Percentiles rank a stretch among this genome's conserved stretches.
Conservation (phyloP, 2,329 filamentous ascomycete species). For the Orbilia ellipsospora region DNA sequence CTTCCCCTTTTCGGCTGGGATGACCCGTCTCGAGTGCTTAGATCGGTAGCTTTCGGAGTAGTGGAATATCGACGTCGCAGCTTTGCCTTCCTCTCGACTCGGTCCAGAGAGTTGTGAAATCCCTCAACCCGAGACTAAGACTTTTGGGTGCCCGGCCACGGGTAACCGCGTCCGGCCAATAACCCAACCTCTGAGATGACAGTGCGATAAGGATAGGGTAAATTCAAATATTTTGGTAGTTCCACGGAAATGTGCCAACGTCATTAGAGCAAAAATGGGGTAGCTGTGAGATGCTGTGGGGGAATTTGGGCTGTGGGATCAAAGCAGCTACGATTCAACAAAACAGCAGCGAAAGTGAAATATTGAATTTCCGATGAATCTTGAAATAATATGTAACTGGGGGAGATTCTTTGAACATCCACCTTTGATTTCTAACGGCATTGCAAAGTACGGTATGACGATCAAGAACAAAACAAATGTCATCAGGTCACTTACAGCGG, state of each 20-base stretch:
- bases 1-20: slow-evolving; percentile 52
- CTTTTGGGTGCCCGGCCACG: slow-evolving; percentile 24
- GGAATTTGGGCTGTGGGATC: not conserved
- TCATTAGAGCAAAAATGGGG: slow-evolving; percentile 25
- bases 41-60: slow-evolving; percentile 54
- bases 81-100: slow-evolving; percentile 23
- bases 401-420: slow-evolving; percentile 20
- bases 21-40: slow-evolving; percentile 48
- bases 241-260: slow-evolving; percentile 25
- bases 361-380: not conserved
- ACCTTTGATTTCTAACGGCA: not conserved
- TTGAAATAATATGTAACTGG: slow-evolving; percentile 27
- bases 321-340: not conserved
- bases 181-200: slow-evolving; percentile 26
- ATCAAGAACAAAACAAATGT: too few species aligned
- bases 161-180: slow-evolving; percentile 46
- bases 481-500: slow-evolving; percentile 46
- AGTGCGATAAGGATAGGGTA: slow-evolving; percentile 48
- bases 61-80: slow-evolving; percentile 42
- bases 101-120: slow-evolving; percentile 41
- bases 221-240: slow-evolving; percentile 32
- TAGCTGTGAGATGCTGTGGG: not conserved
- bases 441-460: too few species aligned
- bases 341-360: not conserved
- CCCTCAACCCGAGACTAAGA: slow-evolving; percentile 37